Evolutionary conservation across 2,329 filamentous ascomycete genomes (phyloP), one percentile per base, ranked within the genome.

Genomic region (Neopestalotiopsis clavispora): DNA sequence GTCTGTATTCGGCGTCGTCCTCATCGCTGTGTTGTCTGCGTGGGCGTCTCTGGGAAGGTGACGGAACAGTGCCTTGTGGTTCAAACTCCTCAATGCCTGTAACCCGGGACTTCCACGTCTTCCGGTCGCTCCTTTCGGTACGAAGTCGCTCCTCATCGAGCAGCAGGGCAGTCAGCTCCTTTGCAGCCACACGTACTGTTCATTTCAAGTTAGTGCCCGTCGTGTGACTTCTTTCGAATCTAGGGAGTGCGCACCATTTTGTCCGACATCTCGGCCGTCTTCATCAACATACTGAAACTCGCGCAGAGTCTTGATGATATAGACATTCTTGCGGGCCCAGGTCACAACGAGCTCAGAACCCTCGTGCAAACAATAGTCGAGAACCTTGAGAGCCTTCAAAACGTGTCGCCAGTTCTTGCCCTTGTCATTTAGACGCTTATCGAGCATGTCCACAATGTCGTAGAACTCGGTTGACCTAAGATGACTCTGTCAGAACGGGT

Each of bases 341-440:
- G 95, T 98, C 65, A 99, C 96, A 42, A 98, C 94, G 72, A 98
- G 85, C 82, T 98, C 96, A 0, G 95, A 98, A 62, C 96, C 96
- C 80, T 99, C 96, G 80, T 99, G 96, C 68, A 99, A 86, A 82
- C 95, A 98, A 82, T 99, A 99, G 81, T 99, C 96, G 69, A 98
- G 88, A 66, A 99, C 96, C 81, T 99, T 99, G 74, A 99, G 86
- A 57, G 96, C 97, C 83, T 99, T 99, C 70, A 99, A 85, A 13
- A 99, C 96, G 80, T 99, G 96, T 76, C 96, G 91, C 96, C 96
- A 99, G 80, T 99, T 99, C 87, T 98, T 99, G 78, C 96, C 96
- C 83, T 99, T 98, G 82, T 99, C 96, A 77, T 99, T 99, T 77
- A 99, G 85, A 74, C 96, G 92, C 86, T 98, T 98, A 83, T 99